Conservation (phyloP, 768 basidiomycete species). For the Amylocystis lapponica region DNA sequence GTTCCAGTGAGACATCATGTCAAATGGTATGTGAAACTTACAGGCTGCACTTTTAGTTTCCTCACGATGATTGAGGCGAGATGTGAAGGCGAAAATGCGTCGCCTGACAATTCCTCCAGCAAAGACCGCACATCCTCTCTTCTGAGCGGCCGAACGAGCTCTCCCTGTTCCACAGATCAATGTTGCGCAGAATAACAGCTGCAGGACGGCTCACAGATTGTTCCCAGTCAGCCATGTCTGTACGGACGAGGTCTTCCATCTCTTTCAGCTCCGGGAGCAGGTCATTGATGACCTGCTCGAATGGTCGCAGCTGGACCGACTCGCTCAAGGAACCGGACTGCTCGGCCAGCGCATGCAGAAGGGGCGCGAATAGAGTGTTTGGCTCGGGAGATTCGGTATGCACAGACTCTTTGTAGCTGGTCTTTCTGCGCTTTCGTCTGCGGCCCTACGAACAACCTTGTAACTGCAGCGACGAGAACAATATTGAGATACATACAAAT, state of each 20-base stretch:
- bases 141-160: not conserved
- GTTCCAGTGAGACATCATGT: not conserved
- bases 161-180: not conserved
- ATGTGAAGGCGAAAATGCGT: not conserved
- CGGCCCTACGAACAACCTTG: not conserved
- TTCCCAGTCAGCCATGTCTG: constrained; percentile 15
- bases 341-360: constrained; percentile 3
- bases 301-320: constrained; percentile 14
- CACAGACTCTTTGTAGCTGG: not conserved
- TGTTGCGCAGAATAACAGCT: no score
- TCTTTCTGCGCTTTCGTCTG: constrained; percentile 2
- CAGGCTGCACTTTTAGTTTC: constrained; percentile 12
- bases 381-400: not conserved
- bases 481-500: no score
- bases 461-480: no score
- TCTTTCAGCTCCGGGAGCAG: constrained; percentile 31
- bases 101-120: constrained; percentile 1
- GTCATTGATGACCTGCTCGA: constrained; percentile 29
- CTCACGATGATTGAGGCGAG: constrained; percentile 4
- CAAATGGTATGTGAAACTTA: constrained; percentile 1
- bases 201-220: constrained; percentile 20
- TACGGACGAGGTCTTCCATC: constrained; percentile 22
- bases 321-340: not conserved
- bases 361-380: constrained; percentile 1
- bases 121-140: constrained; percentile 2